These are phyloP conservation scores for Casuarina cunninghamiana DNA, from an alignment of 306 rosid species.

Conservation along the genomic window DNA sequence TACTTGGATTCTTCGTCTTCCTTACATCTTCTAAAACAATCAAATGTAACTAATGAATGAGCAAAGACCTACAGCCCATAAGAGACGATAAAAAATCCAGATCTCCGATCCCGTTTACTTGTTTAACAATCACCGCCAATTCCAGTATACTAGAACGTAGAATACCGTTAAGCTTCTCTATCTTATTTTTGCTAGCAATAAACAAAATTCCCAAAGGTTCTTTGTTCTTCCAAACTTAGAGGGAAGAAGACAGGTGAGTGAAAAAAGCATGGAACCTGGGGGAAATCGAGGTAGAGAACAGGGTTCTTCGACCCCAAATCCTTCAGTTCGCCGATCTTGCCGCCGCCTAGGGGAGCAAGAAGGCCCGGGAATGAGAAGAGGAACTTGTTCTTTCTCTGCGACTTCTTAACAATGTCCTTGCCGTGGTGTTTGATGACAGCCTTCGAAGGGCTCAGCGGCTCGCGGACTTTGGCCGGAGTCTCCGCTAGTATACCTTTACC, in stretches of 20 bases:
- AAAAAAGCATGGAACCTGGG: conserved; percentile 48
- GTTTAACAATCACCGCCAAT: background rate
- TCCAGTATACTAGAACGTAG: background rate
- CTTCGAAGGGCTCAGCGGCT: conserved; percentile 58
- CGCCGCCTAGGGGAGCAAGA: conserved; percentile 68
- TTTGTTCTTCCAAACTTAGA: background rate
- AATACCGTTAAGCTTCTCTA: background rate
- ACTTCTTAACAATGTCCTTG: conserved; percentile 77
- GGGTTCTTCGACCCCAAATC: conserved; percentile 85
- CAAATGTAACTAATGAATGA: background rate
- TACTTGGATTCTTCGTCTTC: background rate
- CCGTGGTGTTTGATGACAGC: conserved; percentile 74
- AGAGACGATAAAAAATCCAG: background rate
- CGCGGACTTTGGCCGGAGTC: conserved; percentile 37
- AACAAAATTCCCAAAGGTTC: background rate
- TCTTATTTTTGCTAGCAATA: too few relatives aligned
- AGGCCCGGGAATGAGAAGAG: conserved; percentile 88
- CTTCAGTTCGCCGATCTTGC: conserved; percentile 91
- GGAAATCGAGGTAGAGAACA: conserved; percentile 78
- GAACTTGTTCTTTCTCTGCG: conserved; percentile 75
- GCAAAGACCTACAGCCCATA: background rate
- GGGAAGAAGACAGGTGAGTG: background rate
- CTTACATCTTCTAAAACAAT: background rate
- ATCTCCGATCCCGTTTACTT: background rate
- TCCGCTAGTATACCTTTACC: conserved; percentile 56